Conservation (phyloP, 2,329 filamentous ascomycete species). For the Raffaelea arxii region DNA sequence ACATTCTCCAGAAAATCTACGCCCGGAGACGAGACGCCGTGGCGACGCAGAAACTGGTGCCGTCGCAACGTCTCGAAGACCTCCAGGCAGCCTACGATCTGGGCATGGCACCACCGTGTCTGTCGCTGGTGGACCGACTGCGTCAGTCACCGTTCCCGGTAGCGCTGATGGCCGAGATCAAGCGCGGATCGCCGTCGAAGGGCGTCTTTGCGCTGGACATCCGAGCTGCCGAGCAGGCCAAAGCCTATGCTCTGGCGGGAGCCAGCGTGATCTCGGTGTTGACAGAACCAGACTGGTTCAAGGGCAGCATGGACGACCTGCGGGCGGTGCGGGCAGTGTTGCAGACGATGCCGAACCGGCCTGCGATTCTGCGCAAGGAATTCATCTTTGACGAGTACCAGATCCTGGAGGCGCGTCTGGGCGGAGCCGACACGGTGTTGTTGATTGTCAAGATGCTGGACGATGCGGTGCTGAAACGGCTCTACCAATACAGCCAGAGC, state of each 20-base stretch:
- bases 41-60: constrained; percentile 70
- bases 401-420: constrained; percentile 85
- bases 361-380: constrained; percentile 87
- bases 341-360: constrained; percentile 84
- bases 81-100: constrained; percentile 81
- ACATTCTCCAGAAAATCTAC: constrained; percentile 89
- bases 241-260: constrained; percentile 83
- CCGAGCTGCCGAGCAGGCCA: constrained; percentile 81
- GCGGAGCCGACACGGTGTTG: constrained; percentile 74
- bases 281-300: constrained; percentile 98
- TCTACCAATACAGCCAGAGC: constrained; percentile 83
- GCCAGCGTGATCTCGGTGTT: constrained; percentile 98
- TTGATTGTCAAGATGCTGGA: constrained; percentile 98
- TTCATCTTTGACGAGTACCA: constrained; percentile 99
- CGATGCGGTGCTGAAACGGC: constrained; percentile 55
- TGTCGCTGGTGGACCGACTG: constrained; percentile 71
- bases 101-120: constrained; percentile 71
- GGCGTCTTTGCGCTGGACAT: constrained; percentile 83
- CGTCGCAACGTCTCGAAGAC: constrained; percentile 73
- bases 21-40: constrained; percentile 68
- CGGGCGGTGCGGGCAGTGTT: constrained; percentile 78
- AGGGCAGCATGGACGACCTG: constrained; percentile 91
- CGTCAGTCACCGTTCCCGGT: constrained; percentile 76
- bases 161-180: constrained; percentile 95
- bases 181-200: constrained; percentile 92